Base-by-base conservation (phyloP, 305 asterid species). In the Plantago lanceolata region DNA sequence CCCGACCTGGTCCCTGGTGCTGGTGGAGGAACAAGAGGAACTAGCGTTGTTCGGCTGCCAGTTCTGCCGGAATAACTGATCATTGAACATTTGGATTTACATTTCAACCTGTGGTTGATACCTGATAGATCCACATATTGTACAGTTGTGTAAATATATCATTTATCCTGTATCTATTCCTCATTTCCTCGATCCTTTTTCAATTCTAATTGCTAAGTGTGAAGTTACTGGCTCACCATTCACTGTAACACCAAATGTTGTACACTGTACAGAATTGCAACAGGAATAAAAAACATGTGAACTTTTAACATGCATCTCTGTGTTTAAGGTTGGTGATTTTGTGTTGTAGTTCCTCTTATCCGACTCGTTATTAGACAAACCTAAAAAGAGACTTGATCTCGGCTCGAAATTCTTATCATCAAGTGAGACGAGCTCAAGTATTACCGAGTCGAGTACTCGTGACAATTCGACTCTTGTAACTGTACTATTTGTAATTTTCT, bases 31-130 rank as follows among this genome's bases (percentile, higher is more conserved):
- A 70, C 71, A 8, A 35, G 80, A 54, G 79, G 85, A 15, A 70
- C 71, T 12, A 35, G 81, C 16, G 76, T 74, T 73, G 52, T 78
- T 57, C 76, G 88, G 73, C 85, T 84, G 35, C 96, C 95, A 0
- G 69, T 75, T 67, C 82, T 89, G 80, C 95, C 95, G 7, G 86
- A 84, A 74, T 83, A 81, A 75, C 31, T 33, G 59, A 58, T 31
- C n/a, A 44, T 20, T 43, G 19, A 15, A 48, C 8, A 21, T 45
- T 3, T 3, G 49, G 49, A 43, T 59, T 21, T 43, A 35, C 3
- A 31, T 21, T 43, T 72, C 82, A 76, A 68, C 76, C 77, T 18
- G 13, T 44, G 60, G 60, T 55, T 65, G 71, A 77, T 74, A 24
- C 28, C 28, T 73, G 81, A 73, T 75, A 71, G 68, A 66, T 65